A percentile compares a stretch with the other conserved stretches of the same genome.
Conservation (phyloP, 2,329 filamentous ascomycete genomes). For the Beauveria sp. region DNA sequence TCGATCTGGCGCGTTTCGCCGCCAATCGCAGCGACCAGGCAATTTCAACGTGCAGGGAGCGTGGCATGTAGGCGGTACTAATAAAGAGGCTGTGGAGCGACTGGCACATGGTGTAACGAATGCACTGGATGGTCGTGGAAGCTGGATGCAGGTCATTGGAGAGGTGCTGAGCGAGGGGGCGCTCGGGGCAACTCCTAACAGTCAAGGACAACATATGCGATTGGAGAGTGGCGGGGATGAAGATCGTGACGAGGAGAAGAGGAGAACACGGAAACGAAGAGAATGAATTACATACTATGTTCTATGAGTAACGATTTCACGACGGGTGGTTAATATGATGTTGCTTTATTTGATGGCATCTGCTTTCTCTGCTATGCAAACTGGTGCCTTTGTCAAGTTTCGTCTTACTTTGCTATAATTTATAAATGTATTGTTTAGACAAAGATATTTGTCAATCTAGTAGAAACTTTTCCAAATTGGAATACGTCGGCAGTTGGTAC, state of each 20-base stretch:
- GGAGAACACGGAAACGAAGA: background rate
- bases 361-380: background rate
- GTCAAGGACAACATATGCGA: background rate
- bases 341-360: background rate
- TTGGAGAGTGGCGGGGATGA: background rate
- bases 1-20: conserved; percentile 36
- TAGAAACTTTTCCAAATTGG: too few relatives aligned
- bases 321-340: background rate
- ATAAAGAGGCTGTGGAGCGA: conserved; percentile 32
- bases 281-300: background rate
- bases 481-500: too few relatives aligned
- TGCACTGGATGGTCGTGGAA: conserved; percentile 21
- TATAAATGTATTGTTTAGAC: too few relatives aligned
- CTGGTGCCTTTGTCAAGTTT: background rate
- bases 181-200: background rate
- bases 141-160: conserved; percentile 20
- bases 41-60: conserved; percentile 31
- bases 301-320: background rate
- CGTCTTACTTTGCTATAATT: background rate
- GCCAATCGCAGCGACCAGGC: conserved; percentile 22
- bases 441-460: too few relatives aligned
- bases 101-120: conserved; percentile 24
- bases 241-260: background rate
- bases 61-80: conserved; percentile 39
- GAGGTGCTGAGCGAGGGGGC: conserved; percentile 15